Base-by-base conservation (phyloP, 1,284 basidiomycete genomes). In the Puccinia coronata region DNA sequence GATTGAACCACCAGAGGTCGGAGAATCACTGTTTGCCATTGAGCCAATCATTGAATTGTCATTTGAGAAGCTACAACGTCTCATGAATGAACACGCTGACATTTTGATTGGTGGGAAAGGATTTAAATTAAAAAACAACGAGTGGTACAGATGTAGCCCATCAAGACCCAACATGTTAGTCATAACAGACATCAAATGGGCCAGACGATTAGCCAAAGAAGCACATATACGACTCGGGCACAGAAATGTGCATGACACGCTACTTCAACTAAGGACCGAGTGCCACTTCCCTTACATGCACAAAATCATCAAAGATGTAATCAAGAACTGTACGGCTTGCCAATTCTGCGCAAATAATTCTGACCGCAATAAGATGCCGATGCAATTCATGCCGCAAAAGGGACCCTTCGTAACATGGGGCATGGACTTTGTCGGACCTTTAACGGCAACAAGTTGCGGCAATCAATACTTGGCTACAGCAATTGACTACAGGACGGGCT, bases 341-440 rank as follows among this genome's bases (percentile, higher is more conserved):
- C 73, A 75, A 31, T 39, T 61, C 39, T 59, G 41, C n/a, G 8
- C 25, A 20, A 31, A 28, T 4, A 34, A 34, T 6, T 14, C 34
- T 25, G 41, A 59, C 34, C 31, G n/a, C 14, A 65, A 65, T 34
- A 65, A 65, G 20, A 57, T 75, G 34, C 73, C 55, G 11, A 3
- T 75, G 14, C 73, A 75, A 28, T 16, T 61, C 4, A 43, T 75
- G 1, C 14, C 25, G 12, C 36, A 39, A 11, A 57, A 57, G 25
- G 43, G 41, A 23, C 73, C 55, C 0, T 75, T 75, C 28, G 28
- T 55, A 16, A 74, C 49, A 16, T 74, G 72, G 72, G 72, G 51
- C 11, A 55, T 74, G 39, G 55, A 75, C 34, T 75, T 75, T 63
- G 73, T 75, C 2, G 73, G 51, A 8, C 73, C 73, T 0, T 25